These are phyloP conservation scores for Epithele typhae DNA, from an alignment of 768 basidiomycete genomes.

Conservation along the genomic window DNA sequence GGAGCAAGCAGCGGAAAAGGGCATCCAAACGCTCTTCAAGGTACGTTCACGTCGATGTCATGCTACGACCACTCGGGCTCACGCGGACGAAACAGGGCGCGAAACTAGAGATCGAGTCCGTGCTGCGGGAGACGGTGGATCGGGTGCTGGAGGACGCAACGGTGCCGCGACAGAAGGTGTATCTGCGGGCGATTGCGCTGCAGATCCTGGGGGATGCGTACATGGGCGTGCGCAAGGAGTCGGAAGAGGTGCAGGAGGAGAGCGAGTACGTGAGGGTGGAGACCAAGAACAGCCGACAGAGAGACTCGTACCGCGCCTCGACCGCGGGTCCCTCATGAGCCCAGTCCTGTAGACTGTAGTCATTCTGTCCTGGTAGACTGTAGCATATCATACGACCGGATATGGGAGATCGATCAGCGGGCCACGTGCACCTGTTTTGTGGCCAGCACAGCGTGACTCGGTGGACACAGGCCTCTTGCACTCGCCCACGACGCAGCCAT, in stretches of 20 bases:
- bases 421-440: not conserved
- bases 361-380: too few species aligned
- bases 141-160: slow-evolving; percentile 60
- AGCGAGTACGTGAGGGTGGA: slow-evolving; percentile 82
- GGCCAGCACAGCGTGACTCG: not conserved
- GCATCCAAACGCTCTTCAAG: slow-evolving; percentile 87
- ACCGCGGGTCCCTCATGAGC: not conserved
- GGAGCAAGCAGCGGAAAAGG: slow-evolving; percentile 92
- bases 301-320: slow-evolving; percentile 24
- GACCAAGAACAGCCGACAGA: slow-evolving; percentile 58
- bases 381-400: not conserved
- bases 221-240: slow-evolving; percentile 63
- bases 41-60: slow-evolving; percentile 30
- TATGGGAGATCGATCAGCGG: not conserved
- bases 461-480: not conserved
- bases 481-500: not conserved
- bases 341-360: too few species aligned
- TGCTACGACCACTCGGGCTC: not conserved
- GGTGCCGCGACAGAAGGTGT: slow-evolving; percentile 51
- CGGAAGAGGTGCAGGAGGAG: slow-evolving; percentile 45
- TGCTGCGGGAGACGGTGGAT: slow-evolving; percentile 86
- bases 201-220: slow-evolving; percentile 85
- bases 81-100: slow-evolving; percentile 52
- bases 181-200: slow-evolving; percentile 74
- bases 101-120: slow-evolving; percentile 87